Evolutionary conservation across 2,329 filamentous ascomycete genomes (phyloP).

Genomic region (Tolypocladium capitatum): DNA sequence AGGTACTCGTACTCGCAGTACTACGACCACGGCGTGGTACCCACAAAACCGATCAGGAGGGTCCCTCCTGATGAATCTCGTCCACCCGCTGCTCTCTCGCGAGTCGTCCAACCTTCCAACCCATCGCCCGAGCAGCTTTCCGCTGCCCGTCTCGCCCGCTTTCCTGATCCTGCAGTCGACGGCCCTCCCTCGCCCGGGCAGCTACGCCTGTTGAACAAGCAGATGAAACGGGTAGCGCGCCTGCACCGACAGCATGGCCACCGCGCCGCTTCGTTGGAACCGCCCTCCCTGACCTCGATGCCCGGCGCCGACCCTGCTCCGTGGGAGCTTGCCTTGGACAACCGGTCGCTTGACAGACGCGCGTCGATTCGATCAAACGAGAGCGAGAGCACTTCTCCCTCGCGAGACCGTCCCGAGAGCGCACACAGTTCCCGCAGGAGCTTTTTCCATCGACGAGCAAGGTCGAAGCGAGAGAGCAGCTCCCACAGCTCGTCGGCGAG

Average conservation of each 20-base stretch:
- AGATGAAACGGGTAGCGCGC: slow-evolving; percentile 42
- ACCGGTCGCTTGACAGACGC: slow-evolving; percentile 36
- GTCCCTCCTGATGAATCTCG: slow-evolving; percentile 3
- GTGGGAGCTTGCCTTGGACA: slow-evolving; percentile 38
- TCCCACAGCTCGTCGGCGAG: slow-evolving; percentile 32
- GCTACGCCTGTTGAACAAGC: slow-evolving; percentile 43
- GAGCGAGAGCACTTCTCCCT: slow-evolving; percentile 37
- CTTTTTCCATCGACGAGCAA: slow-evolving; percentile 41
- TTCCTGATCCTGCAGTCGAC: slow-evolving; percentile 45
- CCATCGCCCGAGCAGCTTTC: slow-evolving; percentile 6
- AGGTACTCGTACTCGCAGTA: slow-evolving; percentile 14
- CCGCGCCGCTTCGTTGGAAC: slow-evolving; percentile 36
- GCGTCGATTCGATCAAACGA: slow-evolving; percentile 43
- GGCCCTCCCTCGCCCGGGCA: slow-evolving; percentile 47
- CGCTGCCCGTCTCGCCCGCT: slow-evolving; percentile 20
- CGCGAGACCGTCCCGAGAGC: slow-evolving; percentile 43
- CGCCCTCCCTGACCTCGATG: slow-evolving; percentile 38
- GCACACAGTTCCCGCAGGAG: slow-evolving; percentile 45
- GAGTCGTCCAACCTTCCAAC: slow-evolving; percentile 3
- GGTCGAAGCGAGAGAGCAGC: slow-evolving; percentile 36
- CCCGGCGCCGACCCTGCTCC: slow-evolving; percentile 25
- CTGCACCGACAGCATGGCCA: slow-evolving; percentile 17
- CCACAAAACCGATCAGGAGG: slow-evolving; percentile 4
- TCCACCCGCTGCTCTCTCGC: slow-evolving; percentile 2
- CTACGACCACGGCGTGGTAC: slow-evolving; percentile 8